These are phyloP conservation scores for Mucor plumbeus DNA, from an alignment of 371 early-diverging fungal species.

Conservation along the genomic window DNA sequence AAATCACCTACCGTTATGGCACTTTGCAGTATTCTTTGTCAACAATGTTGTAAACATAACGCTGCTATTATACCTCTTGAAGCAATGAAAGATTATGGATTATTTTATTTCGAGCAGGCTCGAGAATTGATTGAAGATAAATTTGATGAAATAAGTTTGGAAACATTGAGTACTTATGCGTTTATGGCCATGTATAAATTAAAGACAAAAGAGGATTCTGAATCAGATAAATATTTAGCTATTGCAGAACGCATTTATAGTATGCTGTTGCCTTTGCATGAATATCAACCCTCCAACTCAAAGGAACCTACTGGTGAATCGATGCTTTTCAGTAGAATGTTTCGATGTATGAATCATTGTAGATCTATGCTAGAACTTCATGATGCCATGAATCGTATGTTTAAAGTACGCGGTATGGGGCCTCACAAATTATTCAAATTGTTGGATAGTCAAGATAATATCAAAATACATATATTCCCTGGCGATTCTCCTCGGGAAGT, in stretches of 20 bases:
- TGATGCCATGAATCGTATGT: background rate
- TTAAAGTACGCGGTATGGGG: background rate
- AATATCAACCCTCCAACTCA: background rate
- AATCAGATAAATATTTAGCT: conserved; percentile 22
- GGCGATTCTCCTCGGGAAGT: conserved; percentile 30
- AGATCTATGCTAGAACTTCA: conserved; percentile 4
- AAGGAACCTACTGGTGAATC: conserved; percentile 5
- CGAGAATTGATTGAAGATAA: conserved; percentile 34
- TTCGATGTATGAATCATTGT: conserved; percentile 8
- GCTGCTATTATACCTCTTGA: conserved; percentile 16
- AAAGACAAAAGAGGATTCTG: conserved; percentile 14
- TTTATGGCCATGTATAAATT: conserved; percentile 36
- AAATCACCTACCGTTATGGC: conserved; percentile 40
- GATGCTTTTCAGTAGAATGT: conserved; percentile 11
- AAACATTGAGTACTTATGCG: conserved; percentile 28
- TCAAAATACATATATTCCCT: background rate
- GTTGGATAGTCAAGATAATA: background rate
- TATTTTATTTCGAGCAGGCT: conserved; percentile 40
- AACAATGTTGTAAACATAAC: conserved; percentile 37
- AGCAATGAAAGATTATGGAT: conserved; percentile 21
- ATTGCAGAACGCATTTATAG: conserved; percentile 38
- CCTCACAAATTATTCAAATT: background rate
- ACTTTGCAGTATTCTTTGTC: conserved; percentile 33
- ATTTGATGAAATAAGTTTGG: conserved; percentile 43
- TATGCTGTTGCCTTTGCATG: conserved; percentile 22